Percentiles rank a stretch among this genome's conserved stretches.
These are phyloP conservation scores for Lactarius sanguifluus DNA, from an alignment of 768 basidiomycete species.

Conservation along the genomic window DNA sequence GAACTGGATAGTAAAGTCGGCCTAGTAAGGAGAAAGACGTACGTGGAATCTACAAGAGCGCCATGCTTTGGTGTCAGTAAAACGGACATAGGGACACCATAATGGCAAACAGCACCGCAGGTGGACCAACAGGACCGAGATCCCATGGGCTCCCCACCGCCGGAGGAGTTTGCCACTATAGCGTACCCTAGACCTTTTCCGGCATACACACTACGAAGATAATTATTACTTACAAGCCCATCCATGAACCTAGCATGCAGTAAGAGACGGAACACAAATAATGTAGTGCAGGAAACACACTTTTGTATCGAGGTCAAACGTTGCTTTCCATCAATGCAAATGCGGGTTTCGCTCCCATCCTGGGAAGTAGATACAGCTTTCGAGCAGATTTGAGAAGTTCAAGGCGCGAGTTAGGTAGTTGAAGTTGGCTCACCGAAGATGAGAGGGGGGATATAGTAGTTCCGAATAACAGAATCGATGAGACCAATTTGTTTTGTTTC, in stretches of 20 bases:
- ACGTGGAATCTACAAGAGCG: slow-evolving; percentile 54
- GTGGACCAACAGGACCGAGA: neutral
- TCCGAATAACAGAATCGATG: slow-evolving; percentile 75
- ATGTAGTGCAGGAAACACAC: slow-evolving; percentile 40
- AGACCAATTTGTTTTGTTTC: slow-evolving; percentile 71
- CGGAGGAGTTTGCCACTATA: slow-evolving; percentile 10
- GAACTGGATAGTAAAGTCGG: slow-evolving; percentile 8
- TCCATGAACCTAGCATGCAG: slow-evolving; percentile 50
- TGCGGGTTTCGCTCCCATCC: slow-evolving; percentile 65
- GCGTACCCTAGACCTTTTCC: neutral
- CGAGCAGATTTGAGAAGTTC: neutral
- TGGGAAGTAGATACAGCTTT: slow-evolving; percentile 50
- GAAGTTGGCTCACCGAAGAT: slow-evolving; percentile 56
- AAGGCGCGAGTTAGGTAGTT: neutral
- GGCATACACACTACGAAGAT: neutral
- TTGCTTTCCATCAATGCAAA: slow-evolving; percentile 82
- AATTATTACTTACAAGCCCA: slow-evolving; percentile 52
- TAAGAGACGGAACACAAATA: neutral
- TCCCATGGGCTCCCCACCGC: slow-evolving; percentile 4
- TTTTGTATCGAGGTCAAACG: slow-evolving; percentile 70
- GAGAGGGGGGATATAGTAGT: slow-evolving; percentile 78
- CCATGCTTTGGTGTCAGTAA: slow-evolving; percentile 7
- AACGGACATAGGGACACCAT: neutral
- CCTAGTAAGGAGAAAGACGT: slow-evolving; percentile 29
- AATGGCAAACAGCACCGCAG: slow-evolving; percentile 21